Evolutionary conservation across 2,329 filamentous ascomycete genomes (phyloP).

Genomic region (Emmonsiellopsis sp.): DNA sequence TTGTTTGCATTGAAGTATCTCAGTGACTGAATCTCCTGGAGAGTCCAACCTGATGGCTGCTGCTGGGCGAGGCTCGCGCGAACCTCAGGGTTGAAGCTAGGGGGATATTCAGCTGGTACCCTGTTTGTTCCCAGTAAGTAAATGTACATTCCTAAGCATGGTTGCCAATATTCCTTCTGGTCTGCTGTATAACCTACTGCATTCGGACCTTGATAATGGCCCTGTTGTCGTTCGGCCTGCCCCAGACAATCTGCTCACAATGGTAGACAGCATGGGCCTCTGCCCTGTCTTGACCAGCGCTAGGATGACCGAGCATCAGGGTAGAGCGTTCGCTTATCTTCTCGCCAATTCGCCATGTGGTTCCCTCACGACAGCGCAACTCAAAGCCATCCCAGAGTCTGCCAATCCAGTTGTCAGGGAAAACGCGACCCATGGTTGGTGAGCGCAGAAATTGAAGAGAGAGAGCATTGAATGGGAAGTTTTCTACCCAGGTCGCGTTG

Average conservation of each 20-base stretch:
- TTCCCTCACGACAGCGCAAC: not conserved
- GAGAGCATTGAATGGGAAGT: not conserved
- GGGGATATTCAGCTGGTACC: not conserved
- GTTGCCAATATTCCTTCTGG: not conserved
- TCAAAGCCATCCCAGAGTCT: not conserved
- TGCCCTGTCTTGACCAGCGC: not conserved
- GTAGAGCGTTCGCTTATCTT: not conserved
- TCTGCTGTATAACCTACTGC: not conserved
- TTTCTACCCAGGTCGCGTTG: not conserved
- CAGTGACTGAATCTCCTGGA: not conserved
- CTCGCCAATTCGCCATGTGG: not conserved
- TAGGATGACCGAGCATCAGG: not conserved
- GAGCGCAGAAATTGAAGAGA: not conserved
- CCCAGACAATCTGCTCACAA: not conserved
- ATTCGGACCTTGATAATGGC: not conserved
- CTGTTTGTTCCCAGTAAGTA: not conserved
- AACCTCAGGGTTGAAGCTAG: not conserved
- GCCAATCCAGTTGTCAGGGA: not conserved
- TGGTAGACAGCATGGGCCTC: slow-evolving; percentile 1
- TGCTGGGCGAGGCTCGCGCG: not conserved
- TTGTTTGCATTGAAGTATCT: not conserved
- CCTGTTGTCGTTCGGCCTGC: not conserved
- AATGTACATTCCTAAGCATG: not conserved
- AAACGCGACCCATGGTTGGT: not conserved
- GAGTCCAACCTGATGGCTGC: not conserved